Conservation (phyloP, 2,329 filamentous ascomycete species). For the Lomentospora prolificans region DNA sequence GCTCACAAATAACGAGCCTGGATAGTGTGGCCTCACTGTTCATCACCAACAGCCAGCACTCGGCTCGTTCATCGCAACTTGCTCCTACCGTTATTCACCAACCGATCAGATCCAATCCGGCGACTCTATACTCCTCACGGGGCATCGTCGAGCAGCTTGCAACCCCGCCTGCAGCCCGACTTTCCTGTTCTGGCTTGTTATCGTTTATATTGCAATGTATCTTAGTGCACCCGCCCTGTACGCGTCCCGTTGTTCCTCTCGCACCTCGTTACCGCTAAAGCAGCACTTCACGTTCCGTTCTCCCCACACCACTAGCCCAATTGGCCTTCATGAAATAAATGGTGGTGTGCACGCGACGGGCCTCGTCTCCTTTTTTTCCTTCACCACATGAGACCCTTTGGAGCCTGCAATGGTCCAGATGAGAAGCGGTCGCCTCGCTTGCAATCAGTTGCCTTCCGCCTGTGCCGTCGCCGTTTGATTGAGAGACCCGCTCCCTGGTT, state of each 20-base stretch:
- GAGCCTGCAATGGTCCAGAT: neutral
- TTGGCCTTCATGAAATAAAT: neutral
- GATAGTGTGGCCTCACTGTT: too few relatives aligned
- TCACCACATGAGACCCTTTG: neutral
- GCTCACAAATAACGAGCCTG: too few relatives aligned
- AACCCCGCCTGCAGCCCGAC: neutral
- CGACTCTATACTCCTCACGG: neutral
- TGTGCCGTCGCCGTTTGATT: neutral
- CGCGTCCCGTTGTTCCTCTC: neutral
- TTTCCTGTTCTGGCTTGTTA: neutral
- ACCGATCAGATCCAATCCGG: too few relatives aligned
- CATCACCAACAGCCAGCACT: too few relatives aligned
- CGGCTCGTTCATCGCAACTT: too few relatives aligned
- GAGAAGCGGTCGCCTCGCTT: neutral
- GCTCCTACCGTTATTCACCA: too few relatives aligned
- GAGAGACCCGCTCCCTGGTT: neutral
- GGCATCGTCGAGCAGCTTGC: neutral
- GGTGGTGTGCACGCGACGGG: neutral
- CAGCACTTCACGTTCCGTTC: neutral
- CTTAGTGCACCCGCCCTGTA: neutral
- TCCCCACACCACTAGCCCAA: conserved; percentile 4
- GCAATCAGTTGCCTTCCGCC: neutral
- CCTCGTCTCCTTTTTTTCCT: neutral
- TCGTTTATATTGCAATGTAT: neutral
- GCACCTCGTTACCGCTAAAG: neutral